These are phyloP conservation scores for Calonectria fujianensis DNA, from an alignment of 2,329 filamentous ascomycete genomes.

Conservation along the genomic window DNA sequence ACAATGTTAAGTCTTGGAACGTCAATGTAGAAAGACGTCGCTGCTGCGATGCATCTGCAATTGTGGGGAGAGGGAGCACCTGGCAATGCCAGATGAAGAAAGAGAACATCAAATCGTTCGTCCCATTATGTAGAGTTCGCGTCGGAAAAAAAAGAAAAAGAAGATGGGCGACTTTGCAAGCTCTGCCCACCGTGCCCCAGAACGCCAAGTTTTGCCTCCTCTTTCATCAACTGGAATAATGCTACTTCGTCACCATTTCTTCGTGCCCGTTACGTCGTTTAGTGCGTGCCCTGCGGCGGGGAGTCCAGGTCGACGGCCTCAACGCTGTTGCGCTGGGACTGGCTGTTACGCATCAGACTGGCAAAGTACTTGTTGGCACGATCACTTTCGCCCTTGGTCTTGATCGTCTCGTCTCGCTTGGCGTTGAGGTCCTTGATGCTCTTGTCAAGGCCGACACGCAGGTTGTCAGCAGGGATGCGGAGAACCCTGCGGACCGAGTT, in stretches of 20 bases:
- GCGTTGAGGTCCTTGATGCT: conserved; percentile 88
- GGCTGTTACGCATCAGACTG: conserved; percentile 83
- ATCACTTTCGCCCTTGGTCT: conserved; percentile 88
- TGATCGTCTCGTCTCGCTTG: conserved; percentile 88
- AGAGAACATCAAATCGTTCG: conserved; percentile 33
- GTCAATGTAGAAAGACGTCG: conserved; percentile 32
- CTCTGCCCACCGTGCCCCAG: conserved; percentile 21
- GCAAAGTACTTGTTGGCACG: conserved; percentile 92
- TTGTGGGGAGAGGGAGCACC: conserved; percentile 38
- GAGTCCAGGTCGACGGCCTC: conserved; percentile 74
- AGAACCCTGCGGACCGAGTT: conserved; percentile 91
- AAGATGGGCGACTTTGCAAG: conserved; percentile 33
- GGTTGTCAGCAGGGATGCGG: conserved; percentile 88
- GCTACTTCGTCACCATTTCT: conserved; percentile 37
- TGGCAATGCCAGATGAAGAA: conserved; percentile 24
- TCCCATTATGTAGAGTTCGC: conserved; percentile 32
- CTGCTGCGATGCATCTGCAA: conserved; percentile 30
- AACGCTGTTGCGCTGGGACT: conserved; percentile 70
- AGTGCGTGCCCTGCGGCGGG: conserved; percentile 64
- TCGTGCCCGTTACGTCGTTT: conserved; percentile 43
- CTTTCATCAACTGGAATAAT: conserved; percentile 28
- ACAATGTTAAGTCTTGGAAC: conserved; percentile 27
- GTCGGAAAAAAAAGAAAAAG: conserved; percentile 31
- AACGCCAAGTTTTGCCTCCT: conserved; percentile 43
- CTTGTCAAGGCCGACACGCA: conserved; percentile 88